Evolutionary conservation across 257 asterid genomes (phyloP).

Genomic region (Solanum pennellii): DNA sequence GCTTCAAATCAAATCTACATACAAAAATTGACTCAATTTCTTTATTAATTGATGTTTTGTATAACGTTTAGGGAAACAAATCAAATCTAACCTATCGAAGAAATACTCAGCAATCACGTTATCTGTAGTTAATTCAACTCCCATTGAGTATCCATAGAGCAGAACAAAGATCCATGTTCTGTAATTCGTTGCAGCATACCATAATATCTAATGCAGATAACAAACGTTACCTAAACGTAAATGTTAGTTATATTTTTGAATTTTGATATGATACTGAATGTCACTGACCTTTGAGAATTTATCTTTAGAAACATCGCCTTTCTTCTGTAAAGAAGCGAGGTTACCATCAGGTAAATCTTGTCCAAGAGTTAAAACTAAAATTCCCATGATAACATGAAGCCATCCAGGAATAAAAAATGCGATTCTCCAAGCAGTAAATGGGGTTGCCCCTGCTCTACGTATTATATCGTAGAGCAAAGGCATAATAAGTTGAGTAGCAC

Average conservation of each 20-base stretch:
- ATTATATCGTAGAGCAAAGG: conserved; percentile 13
- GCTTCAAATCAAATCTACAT: conserved; percentile 39
- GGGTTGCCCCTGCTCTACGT: not conserved
- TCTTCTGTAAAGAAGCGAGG: conserved; percentile 10
- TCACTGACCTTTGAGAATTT: conserved; percentile 9
- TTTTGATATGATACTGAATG: no score
- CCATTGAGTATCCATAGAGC: conserved; percentile 50
- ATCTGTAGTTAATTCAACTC: conserved; percentile 41
- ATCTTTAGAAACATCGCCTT: not conserved
- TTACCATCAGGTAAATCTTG: conserved; percentile 24
- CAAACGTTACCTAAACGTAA: no score
- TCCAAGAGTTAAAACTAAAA: conserved; percentile 8
- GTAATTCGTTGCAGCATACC: conserved; percentile 37
- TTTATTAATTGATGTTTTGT: not conserved
- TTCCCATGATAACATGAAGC: conserved; percentile 14
- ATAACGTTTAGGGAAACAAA: not conserved
- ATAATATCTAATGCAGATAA: not conserved
- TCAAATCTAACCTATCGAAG: conserved; percentile 39
- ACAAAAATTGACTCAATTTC: not conserved
- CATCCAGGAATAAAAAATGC: conserved; percentile 14
- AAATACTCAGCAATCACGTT: conserved; percentile 51
- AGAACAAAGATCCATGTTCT: conserved; percentile 52
- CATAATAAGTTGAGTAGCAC: conserved; percentile 20
- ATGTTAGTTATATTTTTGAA: no score
- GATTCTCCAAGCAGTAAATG: conserved; percentile 20